Evolutionary conservation across 1,284 basidiomycete genomes (phyloP), one percentile per base, ranked within the genome.

Genomic region (Leccinum fuscescens): DNA sequence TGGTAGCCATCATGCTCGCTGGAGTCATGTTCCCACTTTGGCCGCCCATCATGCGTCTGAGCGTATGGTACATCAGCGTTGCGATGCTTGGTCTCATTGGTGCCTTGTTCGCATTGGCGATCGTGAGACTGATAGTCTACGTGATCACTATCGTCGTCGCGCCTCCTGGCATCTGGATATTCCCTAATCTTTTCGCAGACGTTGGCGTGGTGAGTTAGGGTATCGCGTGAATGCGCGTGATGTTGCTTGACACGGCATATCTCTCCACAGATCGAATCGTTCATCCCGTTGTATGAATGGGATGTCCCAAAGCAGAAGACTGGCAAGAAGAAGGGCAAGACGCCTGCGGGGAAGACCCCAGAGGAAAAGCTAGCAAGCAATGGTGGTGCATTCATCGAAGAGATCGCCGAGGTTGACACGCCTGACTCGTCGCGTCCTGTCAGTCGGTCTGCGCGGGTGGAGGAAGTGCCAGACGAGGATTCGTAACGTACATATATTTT

Each of bases 1-100:
- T 99, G 93, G 94, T 99, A 58, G 86, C 83, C 33, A 81, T 98
- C 70, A 94, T 99, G 82, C 88, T 99, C 50, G 96, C 92, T 1
- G 96, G 93, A 2, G 96, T 98, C 72, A 98, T 99, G 94, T 99
- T 98, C 85, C 96, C 96, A 1, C 84, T 99, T 14, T 99, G 97
- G 96, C 96, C 96, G 2, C 86, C 89, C 50, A 88, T 86, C 67
- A 87, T 99, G 83, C 83, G 96, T n/a, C 80, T 96, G 48, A 96
- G 96, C 44, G 96, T 97, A 56, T 98, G 93, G 91, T 99, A 99
- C 76, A 80, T 99, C 65, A 92, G 89, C 65, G 89, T 98, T 60
- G 92, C 79, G 39, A 89, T 95, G 69, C 82, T 99, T 29, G 93
- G 93, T 27, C 81, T 99, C 65, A 87, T 99, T 62, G 96, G 88